Percentiles rank a stretch among this genome's conserved stretches.
These are phyloP conservation scores for Comarum palustre DNA, from an alignment of 306 rosid species.

Conservation along the genomic window DNA sequence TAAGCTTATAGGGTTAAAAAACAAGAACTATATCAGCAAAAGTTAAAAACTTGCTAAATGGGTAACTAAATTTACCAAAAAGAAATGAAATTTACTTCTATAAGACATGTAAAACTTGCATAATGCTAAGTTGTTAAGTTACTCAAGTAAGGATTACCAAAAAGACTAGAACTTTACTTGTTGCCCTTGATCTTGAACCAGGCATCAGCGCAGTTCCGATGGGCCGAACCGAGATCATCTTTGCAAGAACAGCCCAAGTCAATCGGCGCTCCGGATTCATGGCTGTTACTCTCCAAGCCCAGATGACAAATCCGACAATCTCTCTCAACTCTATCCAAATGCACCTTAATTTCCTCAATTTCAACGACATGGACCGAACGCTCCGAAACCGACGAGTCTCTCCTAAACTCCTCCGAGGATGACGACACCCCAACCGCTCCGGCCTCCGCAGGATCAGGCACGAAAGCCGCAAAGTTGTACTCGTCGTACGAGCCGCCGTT, in stretches of 20 bases:
- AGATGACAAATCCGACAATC: conserved; percentile 95
- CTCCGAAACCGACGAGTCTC: conserved; percentile 69
- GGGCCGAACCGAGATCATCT: conserved; percentile 87
- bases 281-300: conserved; percentile 94
- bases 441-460: conserved; percentile 49
- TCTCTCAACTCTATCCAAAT: conserved; percentile 70
- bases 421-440: conserved; percentile 37
- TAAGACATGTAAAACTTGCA: not conserved
- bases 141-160: not conserved
- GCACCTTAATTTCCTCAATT: conserved; percentile 71
- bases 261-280: conserved; percentile 76
- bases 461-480: conserved; percentile 55
- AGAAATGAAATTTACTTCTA: not conserved
- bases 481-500: conserved; percentile 91
- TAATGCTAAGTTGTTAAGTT: not conserved
- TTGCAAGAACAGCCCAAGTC: conserved; percentile 96
- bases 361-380: conserved; percentile 61
- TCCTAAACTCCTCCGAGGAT: conserved; percentile 40
- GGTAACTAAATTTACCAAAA: not conserved
- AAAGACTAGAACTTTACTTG: conserved; percentile 42
- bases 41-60: not conserved
- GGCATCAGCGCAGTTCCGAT: conserved; percentile 84
- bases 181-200: conserved; percentile 98
- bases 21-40: not conserved
- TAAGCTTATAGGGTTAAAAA: not conserved